A percentile compares a stretch with the other conserved stretches of the same genome.
Conservation (phyloP, 208 protist species). For the Trichomonas tenax region DNA sequence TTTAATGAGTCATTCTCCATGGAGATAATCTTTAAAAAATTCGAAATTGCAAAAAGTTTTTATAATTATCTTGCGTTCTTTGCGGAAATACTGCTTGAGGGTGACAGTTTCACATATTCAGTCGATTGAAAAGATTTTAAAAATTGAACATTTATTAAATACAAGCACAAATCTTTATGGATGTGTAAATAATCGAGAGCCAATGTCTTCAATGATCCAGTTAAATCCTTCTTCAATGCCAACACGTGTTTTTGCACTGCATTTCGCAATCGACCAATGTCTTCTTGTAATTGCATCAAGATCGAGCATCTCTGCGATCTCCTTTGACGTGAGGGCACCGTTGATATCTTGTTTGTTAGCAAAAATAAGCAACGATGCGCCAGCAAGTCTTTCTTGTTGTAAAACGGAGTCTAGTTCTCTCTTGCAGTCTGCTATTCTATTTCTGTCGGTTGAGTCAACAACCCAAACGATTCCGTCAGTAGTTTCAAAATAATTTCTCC, state of each 20-base stretch:
- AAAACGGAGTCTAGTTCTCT: constrained; percentile 77
- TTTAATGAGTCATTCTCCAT: too few relatives aligned
- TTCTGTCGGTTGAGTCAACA: constrained; percentile 62
- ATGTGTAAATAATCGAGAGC: constrained; percentile 58
- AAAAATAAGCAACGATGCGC: constrained; percentile 93
- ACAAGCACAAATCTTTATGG: constrained; percentile 39
- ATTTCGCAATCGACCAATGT: constrained; percentile 77
- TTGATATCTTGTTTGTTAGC: constrained; percentile 98
- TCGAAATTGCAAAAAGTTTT: too few relatives aligned
- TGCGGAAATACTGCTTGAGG: too few relatives aligned
- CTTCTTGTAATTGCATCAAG: constrained; percentile 43
- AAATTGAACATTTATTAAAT: too few relatives aligned
- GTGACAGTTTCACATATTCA: too few relatives aligned
- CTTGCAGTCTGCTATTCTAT: constrained; percentile 63
- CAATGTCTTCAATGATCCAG: constrained; percentile 93
- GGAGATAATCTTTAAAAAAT: too few relatives aligned
- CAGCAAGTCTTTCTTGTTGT: constrained; percentile 68
- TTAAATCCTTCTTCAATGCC: constrained; percentile 84
- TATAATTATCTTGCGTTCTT: too few relatives aligned
- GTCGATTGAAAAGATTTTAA: too few relatives aligned
- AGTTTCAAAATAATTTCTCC: constrained; percentile 79
- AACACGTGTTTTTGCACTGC: constrained; percentile 75
- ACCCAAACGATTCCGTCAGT: constrained; percentile 74
- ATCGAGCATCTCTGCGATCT: constrained; percentile 36
- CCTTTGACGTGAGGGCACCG: constrained; percentile 45